phyloP scores from a whole-genome alignment of 768 basidiomycete genomes.

The Kwoniella sp. region DNA sequence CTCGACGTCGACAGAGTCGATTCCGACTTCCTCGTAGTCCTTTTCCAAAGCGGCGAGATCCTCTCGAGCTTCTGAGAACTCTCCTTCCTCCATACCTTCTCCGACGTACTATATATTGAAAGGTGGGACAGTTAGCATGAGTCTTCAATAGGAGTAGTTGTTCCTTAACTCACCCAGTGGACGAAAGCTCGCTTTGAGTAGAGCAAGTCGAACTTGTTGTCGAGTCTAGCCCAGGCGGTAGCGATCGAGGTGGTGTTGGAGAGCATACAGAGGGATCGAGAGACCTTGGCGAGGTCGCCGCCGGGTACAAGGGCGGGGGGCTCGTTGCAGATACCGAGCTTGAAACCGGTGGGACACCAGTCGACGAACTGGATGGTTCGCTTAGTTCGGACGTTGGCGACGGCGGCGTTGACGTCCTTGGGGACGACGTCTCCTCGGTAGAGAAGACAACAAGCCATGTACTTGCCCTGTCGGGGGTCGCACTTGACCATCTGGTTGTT shows the following conservation, averaged over 20 bases:
- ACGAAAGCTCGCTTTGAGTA: conserved; percentile 72
- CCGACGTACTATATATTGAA: conserved; percentile 78
- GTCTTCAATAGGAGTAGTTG: conserved; percentile 62
- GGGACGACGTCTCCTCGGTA: conserved; percentile 97
- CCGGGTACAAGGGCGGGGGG: conserved; percentile 87
- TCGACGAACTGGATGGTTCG: conserved; percentile 97
- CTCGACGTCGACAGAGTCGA: conserved; percentile 57
- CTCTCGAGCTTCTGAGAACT: conserved; percentile 97
- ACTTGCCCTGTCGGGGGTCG: conserved; percentile 97
- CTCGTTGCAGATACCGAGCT: conserved; percentile 98
- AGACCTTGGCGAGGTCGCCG: conserved; percentile 91
- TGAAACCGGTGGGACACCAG: conserved; percentile 90
- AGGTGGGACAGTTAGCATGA: conserved; percentile 26
- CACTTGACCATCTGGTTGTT: conserved; percentile 98
- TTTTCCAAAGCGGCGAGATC: conserved; percentile 97
- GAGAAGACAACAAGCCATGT: conserved; percentile 89
- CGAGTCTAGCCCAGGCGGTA: conserved; percentile 86
- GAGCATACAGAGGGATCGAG: conserved; percentile 95
- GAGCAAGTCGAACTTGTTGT: conserved; percentile 97
- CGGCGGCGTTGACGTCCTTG: conserved; percentile 91
- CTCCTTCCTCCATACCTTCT: conserved; percentile 99
- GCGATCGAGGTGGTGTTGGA: conserved; percentile 78
- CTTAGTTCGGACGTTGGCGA: conserved; percentile 94
- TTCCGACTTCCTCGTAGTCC: conserved; percentile 59
- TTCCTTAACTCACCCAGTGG: conserved; percentile 54